Percentiles rank a stretch among this genome's conserved stretches.
phyloP scores from a whole-genome alignment of 306 rosid genomes.

The Casuarina equisetifolia region DNA sequence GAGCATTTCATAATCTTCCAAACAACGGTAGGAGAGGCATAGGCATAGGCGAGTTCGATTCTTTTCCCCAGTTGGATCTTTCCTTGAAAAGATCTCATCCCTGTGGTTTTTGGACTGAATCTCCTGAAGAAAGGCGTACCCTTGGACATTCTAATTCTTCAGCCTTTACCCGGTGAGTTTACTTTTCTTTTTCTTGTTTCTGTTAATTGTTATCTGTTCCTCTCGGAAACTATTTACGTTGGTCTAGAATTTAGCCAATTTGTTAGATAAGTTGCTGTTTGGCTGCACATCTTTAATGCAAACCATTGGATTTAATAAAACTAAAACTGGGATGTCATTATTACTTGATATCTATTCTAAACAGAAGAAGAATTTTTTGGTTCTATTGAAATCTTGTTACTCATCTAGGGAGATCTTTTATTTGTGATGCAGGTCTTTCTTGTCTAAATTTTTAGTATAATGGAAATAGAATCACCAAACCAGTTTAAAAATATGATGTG shows the following conservation, averaged over 20 bases:
- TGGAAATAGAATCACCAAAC: neutral
- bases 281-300: neutral
- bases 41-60: constrained; percentile 45
- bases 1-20: constrained; percentile 49
- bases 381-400: neutral
- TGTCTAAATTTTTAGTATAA: neutral
- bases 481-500: neutral
- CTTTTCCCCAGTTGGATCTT: constrained; percentile 75
- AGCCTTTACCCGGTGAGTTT: constrained; percentile 77
- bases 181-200: constrained; percentile 9
- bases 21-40: constrained; percentile 43
- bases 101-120: constrained; percentile 47
- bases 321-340: neutral
- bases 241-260: constrained; percentile 1
- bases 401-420: neutral
- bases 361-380: neutral
- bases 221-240: constrained; percentile 8
- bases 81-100: constrained; percentile 74
- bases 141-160: constrained; percentile 76
- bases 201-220: neutral
- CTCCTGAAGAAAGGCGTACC: constrained; percentile 54
- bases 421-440: neutral
- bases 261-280: constrained; percentile 16
- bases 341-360: neutral
- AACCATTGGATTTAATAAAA: constrained; percentile 4